A percentile compares a stretch with the other conserved stretches of the same genome.
Conservation (phyloP, 2,329 filamentous ascomycete species). For the Colletotrichum filicis region DNA sequence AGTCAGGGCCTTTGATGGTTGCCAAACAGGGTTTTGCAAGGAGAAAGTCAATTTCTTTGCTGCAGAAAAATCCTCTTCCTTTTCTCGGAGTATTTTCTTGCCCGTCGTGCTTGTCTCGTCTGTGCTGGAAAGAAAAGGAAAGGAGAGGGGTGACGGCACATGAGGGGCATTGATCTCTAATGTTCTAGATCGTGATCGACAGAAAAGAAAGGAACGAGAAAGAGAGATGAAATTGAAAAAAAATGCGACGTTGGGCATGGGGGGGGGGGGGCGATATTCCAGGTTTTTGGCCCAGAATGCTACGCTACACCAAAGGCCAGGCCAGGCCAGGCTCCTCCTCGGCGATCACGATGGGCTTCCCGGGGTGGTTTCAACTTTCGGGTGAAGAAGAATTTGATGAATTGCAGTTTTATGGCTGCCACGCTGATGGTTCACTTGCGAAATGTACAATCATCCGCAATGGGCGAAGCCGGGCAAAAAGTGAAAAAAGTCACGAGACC, state of each 20-base stretch:
- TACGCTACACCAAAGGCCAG: not conserved
- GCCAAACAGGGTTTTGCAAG: not conserved
- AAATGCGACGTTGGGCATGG: conserved; percentile 1
- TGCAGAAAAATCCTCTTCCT: not conserved
- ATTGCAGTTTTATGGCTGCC: not conserved
- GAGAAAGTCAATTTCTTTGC: not conserved
- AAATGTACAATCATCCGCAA: too few relatives aligned
- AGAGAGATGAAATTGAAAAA: not conserved
- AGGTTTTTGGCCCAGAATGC: not conserved
- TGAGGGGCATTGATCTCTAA: too few relatives aligned
- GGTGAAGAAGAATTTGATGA: not conserved
- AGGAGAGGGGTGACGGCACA: too few relatives aligned
- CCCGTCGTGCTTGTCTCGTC: not conserved
- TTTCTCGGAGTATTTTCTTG: not conserved
- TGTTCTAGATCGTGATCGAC: conserved; percentile 19
- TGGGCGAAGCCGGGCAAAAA: not conserved
- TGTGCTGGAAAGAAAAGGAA: not conserved
- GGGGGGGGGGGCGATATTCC: not conserved
- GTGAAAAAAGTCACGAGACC: not conserved
- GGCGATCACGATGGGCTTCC: not conserved
- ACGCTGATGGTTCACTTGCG: not conserved
- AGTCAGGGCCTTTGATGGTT: too few relatives aligned
- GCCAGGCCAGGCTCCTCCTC: not conserved
- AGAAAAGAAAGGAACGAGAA: not conserved
- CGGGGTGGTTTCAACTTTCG: not conserved